Conservation (phyloP, 2,329 filamentous ascomycete species). For the Pyrenophora seminiperda region DNA sequence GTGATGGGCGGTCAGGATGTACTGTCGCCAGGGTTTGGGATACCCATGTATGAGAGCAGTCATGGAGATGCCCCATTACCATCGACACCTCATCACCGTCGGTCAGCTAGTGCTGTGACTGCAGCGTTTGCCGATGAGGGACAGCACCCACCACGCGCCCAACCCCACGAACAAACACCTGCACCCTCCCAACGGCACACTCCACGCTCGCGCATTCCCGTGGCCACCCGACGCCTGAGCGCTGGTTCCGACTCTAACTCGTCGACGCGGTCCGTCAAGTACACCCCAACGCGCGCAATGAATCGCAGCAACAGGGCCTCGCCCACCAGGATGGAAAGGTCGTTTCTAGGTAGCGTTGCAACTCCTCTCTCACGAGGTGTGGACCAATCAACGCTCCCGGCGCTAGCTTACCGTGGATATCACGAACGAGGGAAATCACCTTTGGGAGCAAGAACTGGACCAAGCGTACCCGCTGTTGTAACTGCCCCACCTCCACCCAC, state of each 20-base stretch:
- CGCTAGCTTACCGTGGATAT: conserved; percentile 40
- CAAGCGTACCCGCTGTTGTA: conserved; percentile 39
- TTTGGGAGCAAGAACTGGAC: conserved; percentile 24
- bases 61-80: conserved; percentile 16
- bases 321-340: conserved; percentile 32
- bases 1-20: conserved; percentile 41
- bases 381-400: conserved; percentile 30
- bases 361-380: conserved; percentile 14
- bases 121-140: conserved; percentile 19
- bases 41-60: conserved; percentile 32
- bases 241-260: conserved; percentile 45
- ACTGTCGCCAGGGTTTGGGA: conserved; percentile 42
- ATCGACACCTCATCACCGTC: conserved; percentile 25
- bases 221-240: conserved; percentile 39
- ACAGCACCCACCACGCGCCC: conserved; percentile 18
- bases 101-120: conserved; percentile 27
- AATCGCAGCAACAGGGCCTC: conserved; percentile 36
- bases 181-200: conserved; percentile 28
- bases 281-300: conserved; percentile 30
- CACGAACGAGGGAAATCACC: conserved; percentile 42
- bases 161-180: conserved; percentile 16
- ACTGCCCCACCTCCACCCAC: conserved; percentile 36
- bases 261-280: conserved; percentile 41
- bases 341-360: conserved; percentile 15
- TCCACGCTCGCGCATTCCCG: conserved; percentile 43